Evolutionary conservation across 441 rosid genomes (phyloP).

Genomic region (Pelargonium cotyledonis): DNA sequence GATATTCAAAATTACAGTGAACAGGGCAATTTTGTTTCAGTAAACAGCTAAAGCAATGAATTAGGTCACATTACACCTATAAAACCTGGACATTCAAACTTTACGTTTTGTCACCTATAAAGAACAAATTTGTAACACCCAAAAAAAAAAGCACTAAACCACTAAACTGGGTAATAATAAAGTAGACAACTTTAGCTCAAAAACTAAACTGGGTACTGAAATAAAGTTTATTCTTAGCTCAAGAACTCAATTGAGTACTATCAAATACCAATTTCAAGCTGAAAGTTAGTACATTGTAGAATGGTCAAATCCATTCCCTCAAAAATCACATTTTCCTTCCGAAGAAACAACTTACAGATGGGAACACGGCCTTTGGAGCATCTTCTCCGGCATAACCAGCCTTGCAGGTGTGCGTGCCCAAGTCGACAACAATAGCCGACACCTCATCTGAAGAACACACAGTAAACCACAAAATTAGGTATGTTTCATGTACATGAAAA

Average conservation of each 20-base stretch:
- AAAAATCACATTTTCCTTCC: neutral
- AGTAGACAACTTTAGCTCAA: neutral
- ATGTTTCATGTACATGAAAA: too few relatives aligned
- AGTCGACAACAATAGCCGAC: constrained; percentile 92
- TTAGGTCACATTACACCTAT: neutral
- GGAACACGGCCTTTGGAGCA: constrained; percentile 98
- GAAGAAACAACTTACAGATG: constrained; percentile 55
- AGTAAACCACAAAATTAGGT: neutral
- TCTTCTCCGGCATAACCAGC: constrained; percentile 99
- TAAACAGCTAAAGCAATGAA: neutral
- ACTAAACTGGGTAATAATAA: neutral
- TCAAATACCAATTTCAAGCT: neutral
- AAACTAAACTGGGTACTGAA: neutral
- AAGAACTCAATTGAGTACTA: neutral
- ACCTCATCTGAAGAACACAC: constrained; percentile 67
- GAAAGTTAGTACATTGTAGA: neutral
- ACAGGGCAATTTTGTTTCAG: too few relatives aligned
- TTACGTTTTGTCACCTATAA: neutral
- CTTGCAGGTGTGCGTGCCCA: constrained; percentile 97
- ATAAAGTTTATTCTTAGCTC: too few relatives aligned
- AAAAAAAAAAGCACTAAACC: neutral
- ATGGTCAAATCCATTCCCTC: neutral
- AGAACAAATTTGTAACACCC: neutral
- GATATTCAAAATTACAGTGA: neutral
- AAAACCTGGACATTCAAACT: neutral